Evolutionary conservation across 1,139 yeast genomes (phyloP).

Genomic region (Scheffersomyces lignicola): DNA sequence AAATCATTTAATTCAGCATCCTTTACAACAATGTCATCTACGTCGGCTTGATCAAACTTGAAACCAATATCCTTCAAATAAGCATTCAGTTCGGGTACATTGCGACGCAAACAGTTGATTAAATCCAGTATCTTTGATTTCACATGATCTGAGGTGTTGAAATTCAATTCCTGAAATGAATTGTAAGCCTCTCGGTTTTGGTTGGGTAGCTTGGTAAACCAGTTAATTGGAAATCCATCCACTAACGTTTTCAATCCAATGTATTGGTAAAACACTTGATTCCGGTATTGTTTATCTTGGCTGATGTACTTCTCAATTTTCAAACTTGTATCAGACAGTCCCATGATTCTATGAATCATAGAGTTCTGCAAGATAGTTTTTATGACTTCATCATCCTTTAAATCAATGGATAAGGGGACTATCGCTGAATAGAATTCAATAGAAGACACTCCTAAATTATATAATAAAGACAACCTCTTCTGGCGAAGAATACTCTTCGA

Average conservation of each 20-base stretch:
- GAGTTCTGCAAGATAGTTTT: neutral
- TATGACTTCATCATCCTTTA: neutral
- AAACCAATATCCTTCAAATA: slow-evolving; percentile 1
- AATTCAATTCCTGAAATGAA: neutral
- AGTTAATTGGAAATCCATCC: slow-evolving; percentile 4
- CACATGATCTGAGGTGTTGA: neutral
- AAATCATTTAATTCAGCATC: slow-evolving; percentile 2
- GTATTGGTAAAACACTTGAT: slow-evolving; percentile 5
- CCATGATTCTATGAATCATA: slow-evolving; percentile 1
- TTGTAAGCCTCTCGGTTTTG: too few relatives aligned
- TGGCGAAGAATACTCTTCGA: slow-evolving; percentile 1
- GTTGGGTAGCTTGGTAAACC: slow-evolving; percentile 2
- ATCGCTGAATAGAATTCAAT: neutral
- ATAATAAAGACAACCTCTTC: neutral
- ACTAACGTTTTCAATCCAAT: slow-evolving; percentile 4
- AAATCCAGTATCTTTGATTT: neutral
- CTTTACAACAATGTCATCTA: neutral
- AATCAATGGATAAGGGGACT: neutral
- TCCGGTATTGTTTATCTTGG: neutral
- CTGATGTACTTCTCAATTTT: neutral
- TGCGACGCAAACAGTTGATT: slow-evolving; percentile 2
- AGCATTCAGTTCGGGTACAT: neutral
- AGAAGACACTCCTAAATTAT: slow-evolving; percentile 4
- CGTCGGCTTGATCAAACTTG: neutral
- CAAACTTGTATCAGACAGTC: neutral